phyloP scores from a whole-genome alignment of 2,329 filamentous ascomycete species.

The Fusarium odoratissimum region DNA sequence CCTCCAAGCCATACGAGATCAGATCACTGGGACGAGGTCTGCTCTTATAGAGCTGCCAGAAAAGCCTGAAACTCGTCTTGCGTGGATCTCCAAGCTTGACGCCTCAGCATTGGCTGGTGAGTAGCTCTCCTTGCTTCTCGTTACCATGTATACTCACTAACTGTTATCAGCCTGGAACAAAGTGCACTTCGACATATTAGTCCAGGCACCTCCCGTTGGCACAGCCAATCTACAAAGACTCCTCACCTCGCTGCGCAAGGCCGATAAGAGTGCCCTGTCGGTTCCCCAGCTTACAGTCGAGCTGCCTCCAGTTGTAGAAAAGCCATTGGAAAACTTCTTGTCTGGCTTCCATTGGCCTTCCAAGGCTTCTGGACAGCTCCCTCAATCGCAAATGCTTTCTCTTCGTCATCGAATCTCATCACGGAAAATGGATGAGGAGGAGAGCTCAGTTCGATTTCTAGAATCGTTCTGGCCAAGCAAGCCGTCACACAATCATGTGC shows the following conservation, averaged over 20 bases:
- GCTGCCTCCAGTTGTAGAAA: slow-evolving; percentile 77
- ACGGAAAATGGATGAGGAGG: slow-evolving; percentile 70
- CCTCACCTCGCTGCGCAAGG: slow-evolving; percentile 77
- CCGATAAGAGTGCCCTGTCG: slow-evolving; percentile 78
- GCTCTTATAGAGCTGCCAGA: slow-evolving; percentile 81
- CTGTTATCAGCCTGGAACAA: slow-evolving; percentile 75
- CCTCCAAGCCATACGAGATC: slow-evolving; percentile 66
- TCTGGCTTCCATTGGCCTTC: slow-evolving; percentile 76
- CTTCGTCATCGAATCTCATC: slow-evolving; percentile 79
- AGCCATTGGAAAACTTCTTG: slow-evolving; percentile 71
- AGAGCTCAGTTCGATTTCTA: slow-evolving; percentile 79
- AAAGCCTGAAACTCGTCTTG: slow-evolving; percentile 69
- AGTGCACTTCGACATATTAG: slow-evolving; percentile 81
- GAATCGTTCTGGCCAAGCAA: slow-evolving; percentile 88
- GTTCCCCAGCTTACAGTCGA: slow-evolving; percentile 86
- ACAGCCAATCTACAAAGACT: slow-evolving; percentile 82
- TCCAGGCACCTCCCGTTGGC: slow-evolving; percentile 78
- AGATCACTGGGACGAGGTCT: slow-evolving; percentile 62
- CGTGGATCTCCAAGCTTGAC: slow-evolving; percentile 85
- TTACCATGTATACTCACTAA: slow-evolving; percentile 27
- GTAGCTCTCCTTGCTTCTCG: slow-evolving; percentile 27
- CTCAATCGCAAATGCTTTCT: slow-evolving; percentile 67
- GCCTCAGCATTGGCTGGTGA: slow-evolving; percentile 74
- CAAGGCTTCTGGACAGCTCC: slow-evolving; percentile 49
- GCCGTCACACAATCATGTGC: slow-evolving; percentile 74